phyloP scores from a whole-genome alignment of 768 basidiomycete genomes.

The Macrocybe gigantea region DNA sequence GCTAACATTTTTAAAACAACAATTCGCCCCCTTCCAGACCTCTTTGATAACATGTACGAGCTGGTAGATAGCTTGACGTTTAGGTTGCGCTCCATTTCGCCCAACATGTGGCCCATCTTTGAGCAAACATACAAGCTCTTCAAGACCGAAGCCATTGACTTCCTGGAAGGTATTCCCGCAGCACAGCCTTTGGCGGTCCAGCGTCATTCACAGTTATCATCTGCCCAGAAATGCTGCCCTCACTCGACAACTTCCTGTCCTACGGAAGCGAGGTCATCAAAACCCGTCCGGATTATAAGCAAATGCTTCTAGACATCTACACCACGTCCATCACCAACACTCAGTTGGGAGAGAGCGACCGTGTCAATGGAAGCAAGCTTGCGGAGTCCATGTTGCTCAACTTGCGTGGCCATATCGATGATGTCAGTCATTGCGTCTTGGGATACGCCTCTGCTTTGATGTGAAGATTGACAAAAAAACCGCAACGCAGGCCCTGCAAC shows the following conservation, averaged over 20 bases:
- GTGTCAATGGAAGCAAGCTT: constrained; percentile 79
- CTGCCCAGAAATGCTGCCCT: constrained; percentile 73
- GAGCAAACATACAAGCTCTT: constrained; percentile 79
- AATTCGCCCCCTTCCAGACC: constrained; percentile 38
- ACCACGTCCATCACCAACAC: constrained; percentile 62
- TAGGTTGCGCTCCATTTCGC: constrained; percentile 68
- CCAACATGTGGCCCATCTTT: constrained; percentile 84
- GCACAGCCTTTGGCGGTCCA: too few species aligned
- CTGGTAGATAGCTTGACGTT: constrained; percentile 82
- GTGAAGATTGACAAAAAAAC: constrained; percentile 2
- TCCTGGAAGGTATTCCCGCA: constrained; percentile 64
- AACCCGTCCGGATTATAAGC: constrained; percentile 64
- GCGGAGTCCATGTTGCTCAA: constrained; percentile 80
- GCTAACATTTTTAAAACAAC: not conserved
- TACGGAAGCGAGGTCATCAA: constrained; percentile 77
- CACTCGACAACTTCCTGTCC: constrained; percentile 84
- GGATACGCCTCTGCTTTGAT: not conserved
- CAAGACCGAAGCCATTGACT: constrained; percentile 80
- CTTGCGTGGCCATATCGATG: constrained; percentile 70
- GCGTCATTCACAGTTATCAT: not conserved
- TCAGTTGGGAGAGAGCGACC: constrained; percentile 79
- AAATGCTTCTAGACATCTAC: constrained; percentile 82
- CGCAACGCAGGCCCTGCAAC: constrained; percentile 48
- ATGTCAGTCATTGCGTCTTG: constrained; percentile 39
- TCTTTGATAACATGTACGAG: constrained; percentile 86